Percentiles rank a stretch among this genome's conserved stretches.
Conservation (phyloP, 2,329 filamentous ascomycete genomes). For the Hypoxylon sp. region DNA sequence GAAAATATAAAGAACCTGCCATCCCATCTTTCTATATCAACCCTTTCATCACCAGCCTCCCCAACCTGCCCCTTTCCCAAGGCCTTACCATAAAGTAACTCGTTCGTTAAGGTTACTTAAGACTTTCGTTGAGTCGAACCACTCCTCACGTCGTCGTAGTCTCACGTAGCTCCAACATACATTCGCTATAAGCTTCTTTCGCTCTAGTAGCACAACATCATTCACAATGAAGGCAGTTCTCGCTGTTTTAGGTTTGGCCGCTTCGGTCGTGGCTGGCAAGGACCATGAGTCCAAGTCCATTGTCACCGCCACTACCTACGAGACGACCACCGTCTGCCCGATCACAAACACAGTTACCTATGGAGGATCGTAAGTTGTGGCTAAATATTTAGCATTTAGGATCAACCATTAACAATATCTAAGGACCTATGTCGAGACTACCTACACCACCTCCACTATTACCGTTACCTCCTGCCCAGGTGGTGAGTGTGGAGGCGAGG, state of each 20-base stretch:
- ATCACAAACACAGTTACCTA: slow-evolving; percentile 61
- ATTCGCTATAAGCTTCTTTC: slow-evolving; percentile 28
- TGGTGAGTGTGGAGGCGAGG: slow-evolving; percentile 54
- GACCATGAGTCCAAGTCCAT: slow-evolving; percentile 21
- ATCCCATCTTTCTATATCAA: slow-evolving; percentile 38
- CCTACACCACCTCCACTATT: slow-evolving; percentile 62
- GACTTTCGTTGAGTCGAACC: slow-evolving; percentile 41
- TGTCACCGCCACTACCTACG: slow-evolving; percentile 56
- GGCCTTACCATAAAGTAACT: slow-evolving; percentile 47
- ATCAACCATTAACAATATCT: slow-evolving; percentile 41
- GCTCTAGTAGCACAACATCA: slow-evolving; percentile 21
- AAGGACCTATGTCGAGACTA: slow-evolving; percentile 61
- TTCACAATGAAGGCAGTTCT: slow-evolving; percentile 52
- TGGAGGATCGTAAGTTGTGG: slow-evolving; percentile 58
- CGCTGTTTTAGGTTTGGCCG: slow-evolving; percentile 50
- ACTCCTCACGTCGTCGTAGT: slow-evolving; percentile 27
- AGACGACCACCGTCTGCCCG: slow-evolving; percentile 63
- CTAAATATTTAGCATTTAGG: background rate
- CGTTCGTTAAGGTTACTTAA: slow-evolving; percentile 55
- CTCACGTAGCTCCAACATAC: slow-evolving; percentile 29
- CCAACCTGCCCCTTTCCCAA: slow-evolving; percentile 37
- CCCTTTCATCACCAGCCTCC: slow-evolving; percentile 38
- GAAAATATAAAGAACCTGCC: slow-evolving; percentile 46
- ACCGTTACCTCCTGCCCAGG: slow-evolving; percentile 60
- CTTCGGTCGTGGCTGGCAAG: slow-evolving; percentile 47